Base-by-base conservation (phyloP, 345 rosid species). In the Aquilaria malaccensis region DNA sequence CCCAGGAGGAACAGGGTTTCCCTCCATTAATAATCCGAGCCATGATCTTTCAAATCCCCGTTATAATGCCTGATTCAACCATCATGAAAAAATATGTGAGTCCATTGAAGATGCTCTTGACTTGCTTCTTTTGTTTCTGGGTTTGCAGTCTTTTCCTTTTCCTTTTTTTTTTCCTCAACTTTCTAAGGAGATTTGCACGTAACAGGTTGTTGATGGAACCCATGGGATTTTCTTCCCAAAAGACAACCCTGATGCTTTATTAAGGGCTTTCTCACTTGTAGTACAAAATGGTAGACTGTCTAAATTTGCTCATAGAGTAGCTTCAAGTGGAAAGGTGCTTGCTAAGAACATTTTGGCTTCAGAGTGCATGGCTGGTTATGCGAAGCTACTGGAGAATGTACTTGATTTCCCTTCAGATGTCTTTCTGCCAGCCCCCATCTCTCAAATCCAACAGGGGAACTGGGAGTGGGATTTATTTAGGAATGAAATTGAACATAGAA, bases 1-100 rank as follows among this genome's bases (percentile, higher is more conserved):
- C 95, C 60, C 97, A 86, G 73, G 96, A 86, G 76, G 97, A 91
- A 67, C 97, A 91, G 72, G 85, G 80, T 67, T 95, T 95, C 60
- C 93, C 97, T 60, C 77, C 95, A 50, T 60, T 95, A 54, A 70
- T 95, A 67, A 72, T 85, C 67, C 88, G 95, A 69, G 93, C 97
- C 67, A 88, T 95, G 99, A 88, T 88, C 56, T 85, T 86, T 69
- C 88, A 88, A 58, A 76, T 86, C 62, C 96, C 89, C 43, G 67
- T 91, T 69, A 68, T 86, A 56, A 72, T 81, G 45, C 97, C 97
- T 50, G 95, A 95, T 75, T 74, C 80, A 72, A 89, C 93, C 58
- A 63, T 82, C 57, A 70, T 95, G 53, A 91, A 73, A 80, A 82
- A 82, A 85, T 83, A 86, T 62, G 99, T 88, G 73, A 63, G 93